Evolutionary conservation across 2,329 filamentous ascomycete genomes (phyloP), one percentile per base, ranked within the genome.

Genomic region (Sporothrix schenckii): DNA sequence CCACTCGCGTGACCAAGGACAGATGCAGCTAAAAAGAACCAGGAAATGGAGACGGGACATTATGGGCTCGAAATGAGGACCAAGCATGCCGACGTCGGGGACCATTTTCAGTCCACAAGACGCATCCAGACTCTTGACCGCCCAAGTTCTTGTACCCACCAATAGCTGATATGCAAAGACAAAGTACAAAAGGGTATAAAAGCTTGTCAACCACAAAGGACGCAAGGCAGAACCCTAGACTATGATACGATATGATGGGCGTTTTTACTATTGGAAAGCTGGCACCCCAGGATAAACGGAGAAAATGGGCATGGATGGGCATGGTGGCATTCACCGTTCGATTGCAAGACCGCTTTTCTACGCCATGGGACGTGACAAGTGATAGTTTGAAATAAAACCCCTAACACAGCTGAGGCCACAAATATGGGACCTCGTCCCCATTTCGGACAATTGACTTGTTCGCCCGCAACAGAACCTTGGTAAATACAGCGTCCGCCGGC

Each of bases 41-140:
- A 30, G 27, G 47, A 50, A 49, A 66, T 21, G 4, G 19, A 21
- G 27, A 4, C 11, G 16, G 24, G 24, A 53, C 27, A 52, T 66
- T 24, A 30, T 30, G 27, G 27, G 27, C 27, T 30, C 27, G 27
- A 30, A 30, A 30, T 30, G 4, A 30, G 27, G 27, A 3, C 27
- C 2, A 44, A 44, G 7, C 3, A 14, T 71, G 69, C 69, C 69
- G 69, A 68, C 69, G 69, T 68, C 65, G 69, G 65, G 56, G 27
- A 30, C 27, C 27, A 30, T 30, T 30, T 30, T 30, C 41, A 44
- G 41, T 50, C 47, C 47, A n/a, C 47, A 50, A 50, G 47, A 50
- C 19, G 47, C 47, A 50, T 50, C 47, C 47, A 50, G 47, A 50
- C 47, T 50, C 47, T 50, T 19, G 7, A 19, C 19, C 16, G 4